Conservation (phyloP, 2,329 filamentous ascomycete genomes). For the Talaromyces amestolkiae region DNA sequence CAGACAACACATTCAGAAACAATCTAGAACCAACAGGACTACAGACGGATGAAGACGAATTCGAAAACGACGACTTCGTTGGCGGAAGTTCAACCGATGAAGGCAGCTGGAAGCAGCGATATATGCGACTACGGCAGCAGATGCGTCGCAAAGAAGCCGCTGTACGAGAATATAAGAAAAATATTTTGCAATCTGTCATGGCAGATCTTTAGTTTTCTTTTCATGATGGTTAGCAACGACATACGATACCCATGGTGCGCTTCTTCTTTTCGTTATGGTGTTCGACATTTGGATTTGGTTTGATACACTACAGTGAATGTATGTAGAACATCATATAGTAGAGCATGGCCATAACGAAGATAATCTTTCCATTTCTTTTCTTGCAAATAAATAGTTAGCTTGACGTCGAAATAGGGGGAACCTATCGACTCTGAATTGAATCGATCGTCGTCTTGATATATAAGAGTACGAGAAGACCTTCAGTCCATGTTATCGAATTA, state of each 20-base stretch:
- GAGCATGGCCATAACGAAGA: not conserved
- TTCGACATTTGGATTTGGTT: not conserved
- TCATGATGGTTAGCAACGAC: slow-evolving; percentile 9
- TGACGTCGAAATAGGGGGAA: not conserved
- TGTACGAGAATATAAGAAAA: slow-evolving; percentile 41
- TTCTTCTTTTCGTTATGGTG: not conserved
- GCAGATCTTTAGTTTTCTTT: slow-evolving; percentile 32
- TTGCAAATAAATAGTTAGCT: not conserved
- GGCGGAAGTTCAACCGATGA: slow-evolving; percentile 20
- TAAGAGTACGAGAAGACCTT: not conserved
- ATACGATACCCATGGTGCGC: slow-evolving; percentile 18
- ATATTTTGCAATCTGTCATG: slow-evolving; percentile 46
- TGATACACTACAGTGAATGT: not conserved
- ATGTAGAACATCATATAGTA: not conserved
- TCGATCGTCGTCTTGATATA: not conserved
- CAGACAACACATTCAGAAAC: not conserved
- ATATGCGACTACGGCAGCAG: slow-evolving; percentile 37
- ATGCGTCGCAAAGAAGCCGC: slow-evolving; percentile 40
- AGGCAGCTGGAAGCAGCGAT: slow-evolving; percentile 41
- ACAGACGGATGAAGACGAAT: slow-evolving; percentile 18
- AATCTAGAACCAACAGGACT: slow-evolving; percentile 4
- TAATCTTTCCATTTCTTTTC: not conserved
- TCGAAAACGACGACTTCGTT: slow-evolving; percentile 13
- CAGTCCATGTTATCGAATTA: not conserved
- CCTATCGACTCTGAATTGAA: not conserved